These are phyloP conservation scores for Wallacemonas rigidus DNA, from an alignment of 208 protist genomes.

Conservation along the genomic window DNA sequence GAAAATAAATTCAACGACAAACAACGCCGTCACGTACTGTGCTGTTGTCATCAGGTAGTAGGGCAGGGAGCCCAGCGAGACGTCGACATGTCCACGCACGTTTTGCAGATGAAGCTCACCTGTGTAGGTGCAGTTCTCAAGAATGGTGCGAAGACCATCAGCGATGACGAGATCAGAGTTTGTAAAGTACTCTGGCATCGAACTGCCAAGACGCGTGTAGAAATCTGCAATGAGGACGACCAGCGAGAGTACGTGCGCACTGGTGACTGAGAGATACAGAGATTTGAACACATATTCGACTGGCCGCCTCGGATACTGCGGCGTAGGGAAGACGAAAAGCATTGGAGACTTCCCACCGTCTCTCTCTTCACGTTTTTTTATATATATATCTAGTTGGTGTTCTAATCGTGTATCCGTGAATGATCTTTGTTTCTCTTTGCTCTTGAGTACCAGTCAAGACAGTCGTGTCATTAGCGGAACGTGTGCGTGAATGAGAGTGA, in stretches of 20 bases:
- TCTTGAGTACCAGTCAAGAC: not conserved
- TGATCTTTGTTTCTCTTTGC: not conserved
- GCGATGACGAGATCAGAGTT: slow-evolving; percentile 34
- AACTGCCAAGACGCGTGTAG: slow-evolving; percentile 52
- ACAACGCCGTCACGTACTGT: slow-evolving; percentile 62
- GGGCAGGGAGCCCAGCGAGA: slow-evolving; percentile 42
- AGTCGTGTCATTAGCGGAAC: too few relatives aligned
- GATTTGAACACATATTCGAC: slow-evolving; percentile 71
- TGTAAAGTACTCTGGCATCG: slow-evolving; percentile 66
- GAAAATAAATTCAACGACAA: slow-evolving; percentile 73
- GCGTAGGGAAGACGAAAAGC: slow-evolving; percentile 77
- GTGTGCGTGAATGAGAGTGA: slow-evolving; percentile 2
- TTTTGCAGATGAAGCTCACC: slow-evolving; percentile 43
- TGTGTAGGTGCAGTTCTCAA: slow-evolving; percentile 65
- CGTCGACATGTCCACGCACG: slow-evolving; percentile 31
- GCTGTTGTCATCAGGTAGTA: slow-evolving; percentile 64
- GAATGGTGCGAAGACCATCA: slow-evolving; percentile 40
- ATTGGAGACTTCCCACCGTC: slow-evolving; percentile 24
- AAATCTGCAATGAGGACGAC: slow-evolving; percentile 73
- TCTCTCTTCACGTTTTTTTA: not conserved
- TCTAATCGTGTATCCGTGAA: not conserved
- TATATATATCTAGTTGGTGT: not conserved
- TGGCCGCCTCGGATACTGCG: slow-evolving; percentile 63
- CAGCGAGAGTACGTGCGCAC: slow-evolving; percentile 45
- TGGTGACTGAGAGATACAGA: slow-evolving; percentile 59